Evolutionary conservation across 345 rosid species (phyloP).

Genomic region (Melaleuca alternifolia): DNA sequence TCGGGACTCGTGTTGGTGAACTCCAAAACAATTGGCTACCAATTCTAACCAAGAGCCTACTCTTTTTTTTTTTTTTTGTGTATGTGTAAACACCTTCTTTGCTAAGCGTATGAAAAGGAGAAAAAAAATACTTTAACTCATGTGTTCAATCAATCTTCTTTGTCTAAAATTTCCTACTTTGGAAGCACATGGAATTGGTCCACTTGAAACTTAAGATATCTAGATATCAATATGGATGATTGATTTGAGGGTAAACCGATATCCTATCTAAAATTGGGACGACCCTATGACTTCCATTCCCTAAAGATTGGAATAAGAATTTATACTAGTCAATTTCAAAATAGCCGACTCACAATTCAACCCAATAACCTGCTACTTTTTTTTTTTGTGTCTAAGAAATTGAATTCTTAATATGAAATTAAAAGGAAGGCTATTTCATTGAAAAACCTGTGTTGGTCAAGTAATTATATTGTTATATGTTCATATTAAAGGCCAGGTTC

Average conservation of each 20-base stretch:
- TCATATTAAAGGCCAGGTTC: rapidly evolving
- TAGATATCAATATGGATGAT: rapidly evolving
- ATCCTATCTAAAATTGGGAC: rapidly evolving
- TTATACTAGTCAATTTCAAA: background rate
- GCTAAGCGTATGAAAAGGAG: too few relatives aligned
- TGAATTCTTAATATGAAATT: rapidly evolving
- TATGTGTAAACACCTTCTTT: too few relatives aligned
- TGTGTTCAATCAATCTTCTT: background rate
- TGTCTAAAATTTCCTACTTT: background rate
- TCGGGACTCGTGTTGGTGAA: too few relatives aligned
- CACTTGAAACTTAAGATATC: background rate
- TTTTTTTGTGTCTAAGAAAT: background rate
- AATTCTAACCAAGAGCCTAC: too few relatives aligned
- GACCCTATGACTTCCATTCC: rapidly evolving
- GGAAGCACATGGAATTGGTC: background rate
- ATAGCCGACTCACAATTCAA: background rate
- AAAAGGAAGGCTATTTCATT: background rate
- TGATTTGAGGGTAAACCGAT: rapidly evolving
- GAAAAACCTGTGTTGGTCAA: background rate
- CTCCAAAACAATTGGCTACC: too few relatives aligned
- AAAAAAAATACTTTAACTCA: too few relatives aligned
- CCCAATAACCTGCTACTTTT: background rate
- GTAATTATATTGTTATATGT: background rate
- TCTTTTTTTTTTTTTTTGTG: too few relatives aligned
- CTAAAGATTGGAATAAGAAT: background rate